Base-by-base conservation (phyloP, 495 filamentous ascomycete species). In the Hyaloscypha variabilis region DNA sequence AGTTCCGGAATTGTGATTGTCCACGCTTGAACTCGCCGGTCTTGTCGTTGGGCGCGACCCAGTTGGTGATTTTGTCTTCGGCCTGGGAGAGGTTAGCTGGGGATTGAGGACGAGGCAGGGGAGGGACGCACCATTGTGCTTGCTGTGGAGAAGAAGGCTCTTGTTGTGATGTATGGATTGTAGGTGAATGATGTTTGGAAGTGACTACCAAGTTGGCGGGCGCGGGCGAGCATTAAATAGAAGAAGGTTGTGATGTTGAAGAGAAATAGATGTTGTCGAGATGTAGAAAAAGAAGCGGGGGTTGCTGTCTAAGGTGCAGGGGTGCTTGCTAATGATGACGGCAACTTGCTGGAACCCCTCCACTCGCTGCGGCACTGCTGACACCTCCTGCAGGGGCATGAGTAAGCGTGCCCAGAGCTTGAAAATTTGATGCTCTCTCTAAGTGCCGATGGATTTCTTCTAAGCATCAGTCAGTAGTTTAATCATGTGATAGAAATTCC, bases 21-120 rank as follows among this genome's bases (percentile, higher is more conserved):
- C 87, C 87, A 34, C 91, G 89, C 78, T 95, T 96, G 87, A 96
- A 97, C 77, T 97, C 93, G 77, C 94, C 94, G 2, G 86, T 83
- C 66, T 85, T 89, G 77, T 93, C 90, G 62, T 79, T 78, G 39
- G 87, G 88, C 25, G 83, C 78, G 21, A 93, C 93, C 92, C 92
- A 97, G 70, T 94, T 83, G 30, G 92, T 93, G 74, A 97, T 95
- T 39, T 82, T 86, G 59, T 68, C 62, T 29, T 72, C 65, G 1
- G 64, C 29, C 64, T 63, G 58, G 10, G 31, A 8, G 13, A 34
- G 39, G 39, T 46, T 46, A 46, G 17, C 17, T 46, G 6, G 8
- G 25, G 0, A 52, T 34, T 34, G 24, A 13, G 19, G n/a, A 4
- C n/a, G 14, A 23, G 34, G 31, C 14, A 8, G 29, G 24, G 29